Base-by-base conservation (phyloP, 345 rosid genomes). In the Euclidium syriacum region DNA sequence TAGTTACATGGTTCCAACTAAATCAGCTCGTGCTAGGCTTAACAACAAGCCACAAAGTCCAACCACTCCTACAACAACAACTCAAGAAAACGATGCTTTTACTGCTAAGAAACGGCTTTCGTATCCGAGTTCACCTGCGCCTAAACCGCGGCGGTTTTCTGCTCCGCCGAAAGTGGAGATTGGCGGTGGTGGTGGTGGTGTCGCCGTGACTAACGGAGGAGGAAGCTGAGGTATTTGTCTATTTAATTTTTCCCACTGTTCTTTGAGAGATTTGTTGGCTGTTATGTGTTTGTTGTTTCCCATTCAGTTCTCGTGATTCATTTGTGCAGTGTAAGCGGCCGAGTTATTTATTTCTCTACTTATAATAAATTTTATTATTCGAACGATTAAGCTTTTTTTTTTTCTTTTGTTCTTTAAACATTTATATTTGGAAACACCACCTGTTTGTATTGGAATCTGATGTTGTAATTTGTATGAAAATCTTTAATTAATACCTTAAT, bases 1-100 rank as follows among this genome's bases (percentile, higher is more conserved):
- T 1, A 87, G 97, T 63, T 95, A 90, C 78, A 95, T 88, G 97
- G 87, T 88, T 41, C 80, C 95, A 12, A 95, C 99, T 0, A 58
- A 90, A 65, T 88, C 95, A 44, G 99, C 97, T 52, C 74, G 82
- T 71, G 97, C 96, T 1, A 90, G 82, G 76, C 78, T 90, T n/a
- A n/a, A n/a, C n/a, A n/a, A n/a, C 47, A 73, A 84, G 80, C 62
- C 81, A 26, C 95, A 83, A 46, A 83, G 78, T 23, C 80, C 90
- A 4, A 8, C 60, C 38, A 79, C 65, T 51, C 82, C 68, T 39
- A 55, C 64, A 12, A 63, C 70, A 8, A 55, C 64, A 12, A 63
- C 70, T 5, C 75, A 71, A 25, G 75, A 71, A 51, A 73, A 75
- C 44, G 85, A 76, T 16, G 90, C 83, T 16, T 77, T 83, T 7